Base-by-base conservation (phyloP, 2,329 filamentous ascomycete species). In the Didymella lethalis region DNA sequence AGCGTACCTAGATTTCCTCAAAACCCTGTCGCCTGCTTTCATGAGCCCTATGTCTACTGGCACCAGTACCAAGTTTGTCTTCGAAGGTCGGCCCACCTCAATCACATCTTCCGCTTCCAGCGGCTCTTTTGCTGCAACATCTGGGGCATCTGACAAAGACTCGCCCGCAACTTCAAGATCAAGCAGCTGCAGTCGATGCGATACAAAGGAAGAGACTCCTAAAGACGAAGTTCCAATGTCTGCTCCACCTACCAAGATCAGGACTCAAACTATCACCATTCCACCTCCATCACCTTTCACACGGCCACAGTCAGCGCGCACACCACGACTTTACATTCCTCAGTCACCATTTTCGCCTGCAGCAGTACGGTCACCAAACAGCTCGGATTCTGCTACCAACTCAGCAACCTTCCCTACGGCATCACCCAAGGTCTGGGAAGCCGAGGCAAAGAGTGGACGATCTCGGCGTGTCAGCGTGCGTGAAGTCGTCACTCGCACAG, bases 1-100 rank as follows among this genome's bases (percentile, higher is more conserved):
- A 23, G 93, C 94, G 57, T 98, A 98, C 75, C 90, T 92, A 66
- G 93, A 98, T 73, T 98, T 97, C 74, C 88, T 98, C 63, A 94
- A 93, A 79, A 88, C 89, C 60, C 87, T 96, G 79, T 89, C 86
- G 1, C 85, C 86, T 0, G 82, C 89, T 18, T 83, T 93, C 58
- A 86, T 88, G 73, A 92, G 89, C 63, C 90, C 91, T 8, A 79
- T 86, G 46, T 82, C 86, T 47, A 85, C 88, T 40, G 80, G 81
- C 58, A 83, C 83, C 68, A 84, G 85, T 63, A 74, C 77, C 40
- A 82, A 82, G 62, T 82, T 83, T 67, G 80, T 77, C 66, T 82
- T 82, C 67, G 74, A 76, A 48, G 79, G 79, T 64, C 74, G 75
- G 25, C 74, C 75, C 26, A 70, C 72, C 4, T 78, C 75, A 31